phyloP scores from a whole-genome alignment of 2,329 filamentous ascomycete genomes.

The Cercospora brassicicola region DNA sequence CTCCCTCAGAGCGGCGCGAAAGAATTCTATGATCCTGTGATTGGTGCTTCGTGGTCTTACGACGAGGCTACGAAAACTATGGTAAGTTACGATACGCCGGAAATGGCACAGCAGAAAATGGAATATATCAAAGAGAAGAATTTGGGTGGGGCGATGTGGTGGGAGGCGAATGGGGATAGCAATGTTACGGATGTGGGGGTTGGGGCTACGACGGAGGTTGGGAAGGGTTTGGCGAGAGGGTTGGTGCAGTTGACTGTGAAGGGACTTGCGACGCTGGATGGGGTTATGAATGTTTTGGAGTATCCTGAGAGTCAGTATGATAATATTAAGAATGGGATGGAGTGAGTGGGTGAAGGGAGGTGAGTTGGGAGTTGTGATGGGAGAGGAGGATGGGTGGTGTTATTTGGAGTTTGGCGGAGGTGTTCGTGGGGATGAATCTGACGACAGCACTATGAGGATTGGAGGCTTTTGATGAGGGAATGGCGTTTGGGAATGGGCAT shows the following conservation, averaged over 20 bases:
- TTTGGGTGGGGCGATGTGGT: slow-evolving; percentile 94
- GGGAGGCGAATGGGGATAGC: slow-evolving; percentile 78
- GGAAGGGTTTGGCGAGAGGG: slow-evolving; percentile 5
- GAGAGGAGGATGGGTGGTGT: not conserved
- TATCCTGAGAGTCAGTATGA: slow-evolving; percentile 58
- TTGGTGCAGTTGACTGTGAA: slow-evolving; percentile 55
- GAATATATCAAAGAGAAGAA: slow-evolving; percentile 65
- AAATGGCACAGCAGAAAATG: slow-evolving; percentile 67
- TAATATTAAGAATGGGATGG: slow-evolving; percentile 51
- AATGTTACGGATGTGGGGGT: slow-evolving; percentile 49
- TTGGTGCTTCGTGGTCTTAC: slow-evolving; percentile 76
- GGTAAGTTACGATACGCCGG: slow-evolving; percentile 72
- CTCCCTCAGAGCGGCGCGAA: slow-evolving; percentile 68
- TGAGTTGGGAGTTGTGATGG: not conserved
- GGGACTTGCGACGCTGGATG: slow-evolving; percentile 48
- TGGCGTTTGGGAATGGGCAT: not conserved
- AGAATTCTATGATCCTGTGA: slow-evolving; percentile 64
- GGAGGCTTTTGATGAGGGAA: not conserved
- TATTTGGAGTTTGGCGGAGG: not conserved
- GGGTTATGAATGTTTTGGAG: slow-evolving; percentile 49
- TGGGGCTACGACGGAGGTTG: not conserved
- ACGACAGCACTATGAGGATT: not conserved
- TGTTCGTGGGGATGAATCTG: not conserved
- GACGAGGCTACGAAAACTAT: slow-evolving; percentile 62
- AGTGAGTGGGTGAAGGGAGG: not conserved